Base-by-base conservation (phyloP, 140 eudicot species). In the Anethum foeniculum region DNA sequence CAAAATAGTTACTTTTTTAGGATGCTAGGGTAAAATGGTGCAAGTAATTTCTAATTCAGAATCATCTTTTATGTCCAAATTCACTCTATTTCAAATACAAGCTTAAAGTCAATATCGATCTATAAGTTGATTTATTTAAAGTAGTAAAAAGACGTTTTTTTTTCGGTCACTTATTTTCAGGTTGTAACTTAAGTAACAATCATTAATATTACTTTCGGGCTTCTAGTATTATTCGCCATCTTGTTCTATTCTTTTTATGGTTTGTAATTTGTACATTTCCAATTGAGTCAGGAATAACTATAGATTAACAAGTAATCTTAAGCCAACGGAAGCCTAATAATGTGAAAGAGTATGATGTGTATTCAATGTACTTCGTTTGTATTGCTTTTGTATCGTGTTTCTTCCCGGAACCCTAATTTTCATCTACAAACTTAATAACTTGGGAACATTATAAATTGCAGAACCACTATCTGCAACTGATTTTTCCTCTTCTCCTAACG, bases 401-500 rank as follows among this genome's bases (percentile, higher is more conserved):
- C 12, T 75, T 19, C 43, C 12, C 3, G 10, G 41, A 15, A 8
- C 47, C 64, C 62, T 27, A 48, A 44, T 44, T 44, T 44, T 5
- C 15, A 0, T 48, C 25, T 75, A 75, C 62, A 44, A 44, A 23
- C 62, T 47, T 28, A 48, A 5, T 75, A 8, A 75, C 64, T 2
- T 48, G 62, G 16, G 79, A 46, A 46, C 43, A 15, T 48, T 58
- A 46, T 81, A 51, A 62, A 77, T 75, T 89, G 89, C 92, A 95
- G 99, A 84, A 83, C 97, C 99, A 36, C 85, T 95, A 68, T 82
- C 99, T 18, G 93, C 97, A 54, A 81, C 88, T 7, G 89, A 85
- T 84, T 80, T 85, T 75, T 87, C 82, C 52, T 78, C 90, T 65
- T 79, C 90, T 34, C 58, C 80, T 77, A 83, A 80, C 13, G 92